Conservation (phyloP, 1,284 basidiomycete species). For the Puccinia horiana region DNA sequence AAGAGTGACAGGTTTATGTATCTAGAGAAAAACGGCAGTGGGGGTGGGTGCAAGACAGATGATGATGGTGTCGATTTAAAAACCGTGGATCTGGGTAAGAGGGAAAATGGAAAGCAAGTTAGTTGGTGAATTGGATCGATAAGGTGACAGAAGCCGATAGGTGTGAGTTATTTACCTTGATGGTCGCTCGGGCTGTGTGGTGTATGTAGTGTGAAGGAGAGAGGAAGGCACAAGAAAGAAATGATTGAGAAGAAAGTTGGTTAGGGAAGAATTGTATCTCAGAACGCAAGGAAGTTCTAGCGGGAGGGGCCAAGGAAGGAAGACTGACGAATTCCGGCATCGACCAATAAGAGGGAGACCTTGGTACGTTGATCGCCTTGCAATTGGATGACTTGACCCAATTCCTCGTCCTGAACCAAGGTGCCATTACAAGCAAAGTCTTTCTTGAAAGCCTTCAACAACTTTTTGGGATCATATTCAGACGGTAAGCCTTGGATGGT, state of each 20-base stretch:
- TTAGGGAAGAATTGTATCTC: background rate
- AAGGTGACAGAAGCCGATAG: too few relatives aligned
- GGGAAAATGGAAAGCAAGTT: background rate
- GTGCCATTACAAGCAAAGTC: constrained; percentile 99
- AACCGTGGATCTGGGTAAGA: constrained; percentile 42
- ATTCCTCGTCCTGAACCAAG: constrained; percentile 92
- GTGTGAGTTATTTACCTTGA: constrained; percentile 29
- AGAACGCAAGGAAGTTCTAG: background rate
- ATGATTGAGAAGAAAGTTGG: background rate
- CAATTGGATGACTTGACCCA: constrained; percentile 96
- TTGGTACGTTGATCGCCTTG: constrained; percentile 96
- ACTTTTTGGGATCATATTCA: constrained; percentile 97
- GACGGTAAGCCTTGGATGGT: constrained; percentile 95
- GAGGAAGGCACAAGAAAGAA: background rate
- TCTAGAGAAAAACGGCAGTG: constrained; percentile 39
- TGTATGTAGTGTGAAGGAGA: background rate
- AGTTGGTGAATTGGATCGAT: background rate
- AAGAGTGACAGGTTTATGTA: constrained; percentile 30
- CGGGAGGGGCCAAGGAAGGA: background rate
- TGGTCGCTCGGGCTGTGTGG: constrained; percentile 27
- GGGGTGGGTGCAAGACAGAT: constrained; percentile 29
- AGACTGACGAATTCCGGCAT: constrained; percentile 59
- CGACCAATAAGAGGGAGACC: constrained; percentile 81
- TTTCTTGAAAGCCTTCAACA: constrained; percentile 90
- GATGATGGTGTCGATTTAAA: constrained; percentile 33